phyloP scores from a whole-genome alignment of 2,329 filamentous ascomycete species.

The Thielaviopsis ethacetica region DNA sequence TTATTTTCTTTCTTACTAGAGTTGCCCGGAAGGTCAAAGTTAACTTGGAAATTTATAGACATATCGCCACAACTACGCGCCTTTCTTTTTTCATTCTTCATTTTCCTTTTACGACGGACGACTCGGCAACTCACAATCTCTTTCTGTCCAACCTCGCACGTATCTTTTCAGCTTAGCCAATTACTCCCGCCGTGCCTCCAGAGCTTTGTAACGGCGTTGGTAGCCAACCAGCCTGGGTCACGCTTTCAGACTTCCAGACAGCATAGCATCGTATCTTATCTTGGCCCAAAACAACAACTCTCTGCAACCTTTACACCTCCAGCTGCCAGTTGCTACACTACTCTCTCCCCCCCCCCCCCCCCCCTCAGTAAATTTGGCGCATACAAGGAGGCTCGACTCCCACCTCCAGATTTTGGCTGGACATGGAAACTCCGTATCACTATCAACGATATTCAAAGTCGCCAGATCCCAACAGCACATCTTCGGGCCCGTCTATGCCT shows the following conservation, averaged over 20 bases:
- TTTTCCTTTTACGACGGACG: neutral
- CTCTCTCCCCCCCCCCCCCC: no score
- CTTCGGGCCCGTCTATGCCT: slow-evolving; percentile 4
- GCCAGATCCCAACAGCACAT: slow-evolving; percentile 6
- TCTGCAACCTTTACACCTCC: neutral
- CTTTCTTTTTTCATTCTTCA: neutral
- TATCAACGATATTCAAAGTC: slow-evolving; percentile 7
- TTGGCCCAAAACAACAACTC: neutral
- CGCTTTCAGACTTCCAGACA: neutral
- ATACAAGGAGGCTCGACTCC: neutral
- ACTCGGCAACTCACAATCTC: neutral
- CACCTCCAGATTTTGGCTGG: neutral
- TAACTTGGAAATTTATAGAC: neutral
- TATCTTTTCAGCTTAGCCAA: neutral
- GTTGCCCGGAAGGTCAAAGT: neutral
- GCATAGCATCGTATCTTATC: neutral
- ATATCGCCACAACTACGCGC: neutral
- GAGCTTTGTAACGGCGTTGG: neutral
- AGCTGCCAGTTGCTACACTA: neutral
- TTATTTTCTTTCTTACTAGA: neutral
- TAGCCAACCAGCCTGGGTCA: neutral
- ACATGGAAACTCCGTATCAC: slow-evolving; percentile 5
- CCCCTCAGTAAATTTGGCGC: neutral
- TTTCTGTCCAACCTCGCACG: neutral
- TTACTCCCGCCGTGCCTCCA: neutral